Evolutionary conservation across 2,329 filamentous ascomycete species (phyloP).

Genomic region (Tolypocladium nubicola): DNA sequence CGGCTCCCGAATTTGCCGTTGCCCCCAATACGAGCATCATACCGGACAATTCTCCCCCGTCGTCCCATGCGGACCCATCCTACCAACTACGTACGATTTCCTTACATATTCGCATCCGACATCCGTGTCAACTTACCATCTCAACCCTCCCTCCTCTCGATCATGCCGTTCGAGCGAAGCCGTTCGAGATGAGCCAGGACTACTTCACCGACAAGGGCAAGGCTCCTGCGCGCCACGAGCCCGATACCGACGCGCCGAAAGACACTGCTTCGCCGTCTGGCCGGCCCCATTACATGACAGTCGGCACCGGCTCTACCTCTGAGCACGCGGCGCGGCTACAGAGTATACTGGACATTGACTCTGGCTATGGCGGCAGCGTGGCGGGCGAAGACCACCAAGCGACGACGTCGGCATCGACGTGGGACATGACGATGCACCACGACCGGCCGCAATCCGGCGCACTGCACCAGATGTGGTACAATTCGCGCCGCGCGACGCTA

Average conservation of each 20-base stretch:
- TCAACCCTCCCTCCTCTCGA: constrained; percentile 8
- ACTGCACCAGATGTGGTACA: constrained; percentile 89
- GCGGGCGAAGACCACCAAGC: constrained; percentile 47
- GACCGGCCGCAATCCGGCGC: constrained; percentile 58
- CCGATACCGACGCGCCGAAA: constrained; percentile 17
- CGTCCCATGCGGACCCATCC: not conserved
- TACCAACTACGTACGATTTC: not conserved
- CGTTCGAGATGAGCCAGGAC: constrained; percentile 47
- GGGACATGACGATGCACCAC: constrained; percentile 33
- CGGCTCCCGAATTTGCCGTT: not conserved
- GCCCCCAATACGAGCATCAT: not conserved
- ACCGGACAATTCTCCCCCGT: not conserved
- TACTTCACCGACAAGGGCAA: constrained; percentile 46
- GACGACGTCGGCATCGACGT: constrained; percentile 14
- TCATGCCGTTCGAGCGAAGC: constrained; percentile 21
- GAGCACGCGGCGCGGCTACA: constrained; percentile 74
- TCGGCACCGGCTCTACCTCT: constrained; percentile 72
- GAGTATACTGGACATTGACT: constrained; percentile 75
- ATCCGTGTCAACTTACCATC: not conserved
- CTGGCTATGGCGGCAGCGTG: constrained; percentile 80
- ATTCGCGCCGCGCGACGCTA: constrained; percentile 80
- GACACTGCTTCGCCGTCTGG: constrained; percentile 15
- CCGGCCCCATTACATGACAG: constrained; percentile 70
- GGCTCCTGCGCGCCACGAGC: constrained; percentile 23
- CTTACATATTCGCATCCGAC: not conserved